A percentile compares a stretch with the other conserved stretches of the same genome.
phyloP scores from a whole-genome alignment of 306 rosid genomes.

The Acacia melanoxylon region DNA sequence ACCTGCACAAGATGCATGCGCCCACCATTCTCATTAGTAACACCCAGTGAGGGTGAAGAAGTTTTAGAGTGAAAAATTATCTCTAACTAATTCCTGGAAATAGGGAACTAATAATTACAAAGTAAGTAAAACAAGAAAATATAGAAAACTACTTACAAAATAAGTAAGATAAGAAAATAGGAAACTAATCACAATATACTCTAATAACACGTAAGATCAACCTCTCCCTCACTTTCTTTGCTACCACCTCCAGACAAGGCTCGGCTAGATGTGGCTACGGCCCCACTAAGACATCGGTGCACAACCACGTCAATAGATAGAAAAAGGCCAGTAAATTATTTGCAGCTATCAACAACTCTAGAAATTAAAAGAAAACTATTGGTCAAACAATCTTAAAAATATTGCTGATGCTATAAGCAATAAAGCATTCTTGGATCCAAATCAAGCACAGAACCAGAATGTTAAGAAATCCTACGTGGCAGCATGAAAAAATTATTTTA shows the following conservation, averaged over 20 bases:
- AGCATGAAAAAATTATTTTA: background rate
- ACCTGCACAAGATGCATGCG: constrained; percentile 63
- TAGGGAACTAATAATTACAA: too few species aligned
- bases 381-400: background rate
- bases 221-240: constrained; percentile 55
- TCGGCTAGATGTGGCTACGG: constrained; percentile 47
- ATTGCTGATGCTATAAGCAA: background rate
- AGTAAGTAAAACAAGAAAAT: too few species aligned
- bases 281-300: constrained; percentile 47
- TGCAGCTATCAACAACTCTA: background rate
- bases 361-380: constrained; percentile 1
- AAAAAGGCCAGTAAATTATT: background rate
- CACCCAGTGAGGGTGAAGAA: constrained; percentile 60
- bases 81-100: constrained; percentile 35
- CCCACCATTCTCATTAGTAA: constrained; percentile 68
- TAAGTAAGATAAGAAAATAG: too few species aligned
- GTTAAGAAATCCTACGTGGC: background rate
- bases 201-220: constrained; percentile 43
- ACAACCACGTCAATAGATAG: constrained; percentile 21
- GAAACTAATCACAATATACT: too few species aligned
- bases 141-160: too few species aligned
- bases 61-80: constrained; percentile 44
- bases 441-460: background rate
- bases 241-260: constrained; percentile 41
- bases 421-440: background rate